Evolutionary conservation across 2,329 filamentous ascomycete species (phyloP).

Genomic region (Calonectria pteridis): DNA sequence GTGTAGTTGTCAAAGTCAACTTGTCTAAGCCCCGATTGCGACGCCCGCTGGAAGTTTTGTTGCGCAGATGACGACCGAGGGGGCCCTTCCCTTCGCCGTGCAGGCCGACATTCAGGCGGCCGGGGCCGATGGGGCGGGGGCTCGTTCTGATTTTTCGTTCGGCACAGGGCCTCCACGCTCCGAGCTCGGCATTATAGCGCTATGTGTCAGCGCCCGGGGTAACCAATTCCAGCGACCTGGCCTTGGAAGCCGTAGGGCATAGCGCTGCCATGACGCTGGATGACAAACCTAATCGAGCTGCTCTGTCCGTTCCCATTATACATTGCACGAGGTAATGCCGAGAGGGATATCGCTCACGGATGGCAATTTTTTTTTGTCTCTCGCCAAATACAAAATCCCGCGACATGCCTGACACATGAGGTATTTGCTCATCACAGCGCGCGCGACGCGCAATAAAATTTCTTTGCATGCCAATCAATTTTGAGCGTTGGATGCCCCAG

Average conservation of each 20-base stretch:
- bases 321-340: conserved; percentile 12
- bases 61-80: conserved; percentile 17
- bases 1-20: not conserved
- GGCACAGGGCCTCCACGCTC: conserved; percentile 3
- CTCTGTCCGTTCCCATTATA: not conserved
- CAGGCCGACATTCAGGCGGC: conserved; percentile 11
- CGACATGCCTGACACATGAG: not conserved
- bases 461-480: conserved; percentile 1
- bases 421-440: conserved; percentile 1
- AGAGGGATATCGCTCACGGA: conserved; percentile 2
- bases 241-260: not conserved
- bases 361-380: not conserved
- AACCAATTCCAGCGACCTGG: conserved; percentile 1
- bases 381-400: not conserved
- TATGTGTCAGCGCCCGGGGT: conserved; percentile 4
- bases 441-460: not conserved
- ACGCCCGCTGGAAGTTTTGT: conserved; percentile 13
- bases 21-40: conserved; percentile 12
- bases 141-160: not conserved
- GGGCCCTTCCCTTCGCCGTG: not conserved
- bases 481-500: not conserved
- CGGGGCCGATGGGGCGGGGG: conserved; percentile 13
- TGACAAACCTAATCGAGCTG: not conserved
- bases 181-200: conserved; percentile 2
- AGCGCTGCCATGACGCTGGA: conserved; percentile 1